A percentile compares a stretch with the other conserved stretches of the same genome.
Evolutionary conservation across 2,329 filamentous ascomycete species (phyloP).

Genomic region (Aspergillus intermedius): DNA sequence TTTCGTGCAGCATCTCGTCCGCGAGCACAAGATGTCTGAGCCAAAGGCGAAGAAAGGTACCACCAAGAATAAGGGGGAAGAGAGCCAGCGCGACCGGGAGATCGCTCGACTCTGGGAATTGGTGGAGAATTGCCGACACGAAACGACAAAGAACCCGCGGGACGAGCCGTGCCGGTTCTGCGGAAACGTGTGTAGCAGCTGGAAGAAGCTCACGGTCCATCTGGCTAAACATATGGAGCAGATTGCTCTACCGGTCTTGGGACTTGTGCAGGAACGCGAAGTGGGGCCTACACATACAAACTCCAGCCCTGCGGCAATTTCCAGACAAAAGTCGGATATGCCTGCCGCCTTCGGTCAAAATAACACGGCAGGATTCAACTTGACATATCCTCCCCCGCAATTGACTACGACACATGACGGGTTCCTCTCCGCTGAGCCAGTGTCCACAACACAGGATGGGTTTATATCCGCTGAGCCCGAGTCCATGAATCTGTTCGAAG

Average conservation of each 20-base stretch:
- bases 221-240: constrained; percentile 92
- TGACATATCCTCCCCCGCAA: constrained; percentile 9
- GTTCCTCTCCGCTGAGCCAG: constrained; percentile 14
- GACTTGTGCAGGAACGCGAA: constrained; percentile 39
- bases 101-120: constrained; percentile 66
- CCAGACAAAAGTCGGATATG: constrained; percentile 1
- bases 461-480: constrained; percentile 24
- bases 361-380: constrained; percentile 8
- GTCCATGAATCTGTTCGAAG: constrained; percentile 15
- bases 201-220: constrained; percentile 94
- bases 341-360: constrained; percentile 4
- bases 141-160: constrained; percentile 59
- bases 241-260: constrained; percentile 73
- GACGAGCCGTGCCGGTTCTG: constrained; percentile 86
- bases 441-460: constrained; percentile 17
- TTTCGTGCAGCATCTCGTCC: constrained; percentile 84
- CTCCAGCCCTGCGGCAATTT: constrained; percentile 3
- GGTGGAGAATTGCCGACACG: constrained; percentile 69
- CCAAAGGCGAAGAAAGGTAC: constrained; percentile 70
- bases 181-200: constrained; percentile 68
- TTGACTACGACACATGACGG: constrained; percentile 19
- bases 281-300: constrained; percentile 12
- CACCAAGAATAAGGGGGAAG: constrained; percentile 39
- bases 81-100: constrained; percentile 27
- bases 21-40: constrained; percentile 81